These are phyloP conservation scores for Xylaria sp. DNA, from an alignment of 2,329 filamentous ascomycete genomes.

Conservation along the genomic window DNA sequence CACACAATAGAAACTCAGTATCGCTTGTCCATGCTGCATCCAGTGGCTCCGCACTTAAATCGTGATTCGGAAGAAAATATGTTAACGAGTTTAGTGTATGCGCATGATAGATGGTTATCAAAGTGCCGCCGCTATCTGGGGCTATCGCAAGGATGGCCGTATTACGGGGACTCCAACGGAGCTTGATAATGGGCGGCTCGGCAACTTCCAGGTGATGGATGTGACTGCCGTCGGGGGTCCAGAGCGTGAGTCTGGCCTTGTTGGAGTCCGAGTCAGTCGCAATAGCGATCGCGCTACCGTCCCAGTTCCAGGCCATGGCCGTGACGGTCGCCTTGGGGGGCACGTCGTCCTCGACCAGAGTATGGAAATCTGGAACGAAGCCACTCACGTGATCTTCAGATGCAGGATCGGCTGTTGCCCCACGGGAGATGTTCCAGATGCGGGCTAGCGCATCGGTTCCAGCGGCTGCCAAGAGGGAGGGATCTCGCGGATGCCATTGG, in stretches of 20 bases:
- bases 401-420: conserved; percentile 54
- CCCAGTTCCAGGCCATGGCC: conserved; percentile 65
- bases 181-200: conserved; percentile 66
- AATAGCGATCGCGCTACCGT: conserved; percentile 61
- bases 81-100: conserved; percentile 51
- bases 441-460: conserved; percentile 73
- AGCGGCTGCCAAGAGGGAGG: conserved; percentile 69
- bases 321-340: conserved; percentile 60
- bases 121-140: conserved; percentile 58
- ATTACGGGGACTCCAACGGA: conserved; percentile 64
- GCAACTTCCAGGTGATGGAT: conserved; percentile 61
- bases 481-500: conserved; percentile 71
- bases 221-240: conserved; percentile 58
- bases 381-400: conserved; percentile 52
- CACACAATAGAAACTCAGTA: conserved; percentile 63
- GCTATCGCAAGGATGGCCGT: conserved; percentile 62
- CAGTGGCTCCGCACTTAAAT: conserved; percentile 56
- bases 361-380: conserved; percentile 49
- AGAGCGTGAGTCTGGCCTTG: conserved; percentile 61
- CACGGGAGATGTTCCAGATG: conserved; percentile 68
- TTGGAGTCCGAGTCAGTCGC: conserved; percentile 62
- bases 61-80: conserved; percentile 56
- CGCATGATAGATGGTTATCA: conserved; percentile 61
- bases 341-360: conserved; percentile 59
- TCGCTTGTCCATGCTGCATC: conserved; percentile 67